phyloP scores from a whole-genome alignment of 768 basidiomycete genomes.

The Plicaturopsis crispa region DNA sequence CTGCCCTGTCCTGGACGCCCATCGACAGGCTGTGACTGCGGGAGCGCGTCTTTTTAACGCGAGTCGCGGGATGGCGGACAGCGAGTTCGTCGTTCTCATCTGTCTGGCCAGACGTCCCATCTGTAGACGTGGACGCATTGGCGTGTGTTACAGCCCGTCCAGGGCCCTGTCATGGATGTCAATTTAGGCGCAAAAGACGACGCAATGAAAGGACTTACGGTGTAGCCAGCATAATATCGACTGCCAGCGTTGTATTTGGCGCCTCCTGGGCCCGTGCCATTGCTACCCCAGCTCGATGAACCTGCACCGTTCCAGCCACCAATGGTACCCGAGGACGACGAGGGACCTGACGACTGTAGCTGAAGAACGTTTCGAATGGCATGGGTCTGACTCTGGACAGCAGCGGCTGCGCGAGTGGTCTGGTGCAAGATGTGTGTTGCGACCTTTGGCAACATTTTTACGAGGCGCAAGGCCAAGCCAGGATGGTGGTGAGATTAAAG shows the following conservation, averaged over 20 bases:
- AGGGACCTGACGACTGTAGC: slow-evolving; percentile 44
- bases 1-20: slow-evolving; percentile 30
- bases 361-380: slow-evolving; percentile 75
- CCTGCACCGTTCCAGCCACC: slow-evolving; percentile 37
- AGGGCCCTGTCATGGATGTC: slow-evolving; percentile 38
- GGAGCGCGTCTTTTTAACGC: slow-evolving; percentile 29
- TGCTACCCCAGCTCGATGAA: slow-evolving; percentile 45
- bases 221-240: slow-evolving; percentile 62
- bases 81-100: slow-evolving; percentile 55
- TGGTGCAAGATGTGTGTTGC: slow-evolving; percentile 72
- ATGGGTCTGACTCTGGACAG: slow-evolving; percentile 65
- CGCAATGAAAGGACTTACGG: slow-evolving; percentile 33
- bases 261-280: slow-evolving; percentile 62
- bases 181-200: slow-evolving; percentile 1
- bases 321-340: slow-evolving; percentile 31
- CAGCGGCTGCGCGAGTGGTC: slow-evolving; percentile 68
- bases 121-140: slow-evolving; percentile 50
- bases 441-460: slow-evolving; percentile 87
- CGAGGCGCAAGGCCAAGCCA: no score
- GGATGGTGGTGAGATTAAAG: no score
- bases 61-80: slow-evolving; percentile 19
- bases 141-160: slow-evolving; percentile 71
- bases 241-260: slow-evolving; percentile 67
- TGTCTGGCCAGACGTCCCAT: slow-evolving; percentile 34
- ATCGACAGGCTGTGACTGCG: slow-evolving; percentile 60